A percentile compares a stretch with the other conserved stretches of the same genome.
These are phyloP conservation scores for Jimgerdemannia lactiflua DNA, from an alignment of 192 early-diverging fungal species.

Conservation along the genomic window DNA sequence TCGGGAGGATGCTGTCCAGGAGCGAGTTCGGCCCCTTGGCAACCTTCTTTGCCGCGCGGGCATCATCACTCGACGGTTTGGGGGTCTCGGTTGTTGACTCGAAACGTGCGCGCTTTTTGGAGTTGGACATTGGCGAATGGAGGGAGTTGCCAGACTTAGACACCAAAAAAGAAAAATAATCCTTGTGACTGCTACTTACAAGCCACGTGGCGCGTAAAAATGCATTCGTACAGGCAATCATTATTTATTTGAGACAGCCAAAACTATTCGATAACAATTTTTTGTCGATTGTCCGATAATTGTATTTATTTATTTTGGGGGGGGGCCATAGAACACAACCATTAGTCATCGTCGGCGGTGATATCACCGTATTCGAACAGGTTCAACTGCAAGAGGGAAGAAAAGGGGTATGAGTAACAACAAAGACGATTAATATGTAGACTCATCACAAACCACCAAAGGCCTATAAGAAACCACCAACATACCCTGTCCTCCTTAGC, in stretches of 20 bases:
- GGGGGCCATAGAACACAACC: background rate
- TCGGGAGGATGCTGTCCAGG: background rate
- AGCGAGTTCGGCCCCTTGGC: background rate
- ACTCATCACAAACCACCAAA: background rate
- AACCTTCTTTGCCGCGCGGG: background rate
- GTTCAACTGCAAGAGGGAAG: slow-evolving; percentile 27
- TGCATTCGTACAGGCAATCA: too few species aligned
- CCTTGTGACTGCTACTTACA: too few species aligned
- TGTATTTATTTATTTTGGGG: too few species aligned
- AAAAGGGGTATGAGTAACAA: background rate
- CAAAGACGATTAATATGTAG: background rate
- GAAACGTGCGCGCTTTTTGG: background rate
- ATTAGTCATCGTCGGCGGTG: slow-evolving; percentile 40
- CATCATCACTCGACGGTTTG: background rate
- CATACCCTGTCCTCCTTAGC: slow-evolving; percentile 68
- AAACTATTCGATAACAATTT: too few species aligned
- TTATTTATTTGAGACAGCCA: too few species aligned
- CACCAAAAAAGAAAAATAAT: too few species aligned
- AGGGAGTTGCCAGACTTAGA: too few species aligned
- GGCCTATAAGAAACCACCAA: background rate
- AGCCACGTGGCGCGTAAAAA: too few species aligned
- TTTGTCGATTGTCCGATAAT: too few species aligned
- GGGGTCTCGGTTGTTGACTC: background rate
- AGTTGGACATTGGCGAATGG: too few species aligned
- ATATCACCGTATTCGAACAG: slow-evolving; percentile 62